Evolutionary conservation across 306 rosid species (phyloP).

Genomic region (Citrullus mucosospermus): DNA sequence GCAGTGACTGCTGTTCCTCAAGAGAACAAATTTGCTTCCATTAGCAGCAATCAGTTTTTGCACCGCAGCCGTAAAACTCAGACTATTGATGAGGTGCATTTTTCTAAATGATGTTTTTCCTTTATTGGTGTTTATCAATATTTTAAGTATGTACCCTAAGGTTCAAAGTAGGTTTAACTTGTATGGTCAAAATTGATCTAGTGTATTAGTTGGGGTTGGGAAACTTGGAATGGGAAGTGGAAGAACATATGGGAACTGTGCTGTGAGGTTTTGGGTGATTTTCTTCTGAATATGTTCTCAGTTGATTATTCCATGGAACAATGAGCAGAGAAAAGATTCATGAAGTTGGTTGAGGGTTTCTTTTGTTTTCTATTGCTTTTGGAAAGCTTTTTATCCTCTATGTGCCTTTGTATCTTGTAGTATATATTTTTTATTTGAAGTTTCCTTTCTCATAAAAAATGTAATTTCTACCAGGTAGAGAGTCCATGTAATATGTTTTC

Average conservation of each 20-base stretch:
- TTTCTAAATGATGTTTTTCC: neutral
- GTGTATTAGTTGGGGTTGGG: neutral
- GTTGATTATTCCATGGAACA: neutral
- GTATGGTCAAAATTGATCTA: neutral
- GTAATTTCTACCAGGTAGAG: neutral
- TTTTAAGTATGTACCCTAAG: conserved; percentile 6
- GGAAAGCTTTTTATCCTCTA: neutral
- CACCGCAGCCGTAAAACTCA: conserved; percentile 81
- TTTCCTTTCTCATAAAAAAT: neutral
- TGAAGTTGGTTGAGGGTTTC: neutral
- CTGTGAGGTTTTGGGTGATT: neutral
- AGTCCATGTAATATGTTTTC: neutral
- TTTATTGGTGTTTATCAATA: neutral
- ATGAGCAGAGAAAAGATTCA: neutral
- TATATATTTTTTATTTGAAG: neutral
- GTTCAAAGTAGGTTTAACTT: conserved; percentile 5
- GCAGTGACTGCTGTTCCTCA: conserved; percentile 42
- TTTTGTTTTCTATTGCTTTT: neutral
- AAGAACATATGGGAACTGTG: neutral
- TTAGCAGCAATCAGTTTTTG: conserved; percentile 64
- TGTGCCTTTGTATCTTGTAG: neutral
- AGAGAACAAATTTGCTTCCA: conserved; percentile 50
- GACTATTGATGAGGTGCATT: conserved; percentile 78
- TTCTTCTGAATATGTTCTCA: neutral
- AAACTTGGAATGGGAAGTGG: neutral